Evolutionary conservation across 1,284 basidiomycete species (phyloP).

Genomic region (Neolentinus lepideus): DNA sequence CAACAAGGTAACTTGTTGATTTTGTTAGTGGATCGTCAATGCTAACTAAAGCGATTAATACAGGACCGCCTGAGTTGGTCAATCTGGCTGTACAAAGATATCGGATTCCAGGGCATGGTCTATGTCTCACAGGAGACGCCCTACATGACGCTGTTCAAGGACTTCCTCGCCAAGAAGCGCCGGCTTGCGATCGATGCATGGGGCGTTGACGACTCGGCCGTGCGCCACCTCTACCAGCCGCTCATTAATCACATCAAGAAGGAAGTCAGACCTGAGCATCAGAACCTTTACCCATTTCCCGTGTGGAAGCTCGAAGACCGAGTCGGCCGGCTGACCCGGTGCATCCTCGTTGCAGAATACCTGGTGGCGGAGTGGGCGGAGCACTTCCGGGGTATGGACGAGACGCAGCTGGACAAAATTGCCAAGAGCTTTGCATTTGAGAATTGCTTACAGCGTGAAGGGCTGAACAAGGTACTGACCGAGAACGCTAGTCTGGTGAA

Average conservation of each 20-base stretch:
- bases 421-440: slow-evolving; percentile 51
- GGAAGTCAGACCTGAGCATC: slow-evolving; percentile 31
- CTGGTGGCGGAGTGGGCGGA: slow-evolving; percentile 31
- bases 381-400: slow-evolving; percentile 30
- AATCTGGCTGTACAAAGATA: slow-evolving; percentile 56
- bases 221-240: slow-evolving; percentile 52
- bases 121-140: slow-evolving; percentile 38
- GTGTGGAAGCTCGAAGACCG: slow-evolving; percentile 33
- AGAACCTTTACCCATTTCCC: slow-evolving; percentile 34
- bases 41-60: not conserved
- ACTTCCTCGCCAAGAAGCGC: slow-evolving; percentile 51
- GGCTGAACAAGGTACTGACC: slow-evolving; percentile 31
- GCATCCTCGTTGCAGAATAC: slow-evolving; percentile 32
- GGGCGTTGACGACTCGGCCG: slow-evolving; percentile 51
- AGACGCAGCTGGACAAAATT: slow-evolving; percentile 33
- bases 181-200: slow-evolving; percentile 58
- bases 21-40: slow-evolving; percentile 1
- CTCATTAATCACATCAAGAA: slow-evolving; percentile 44
- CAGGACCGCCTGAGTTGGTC: slow-evolving; percentile 40
- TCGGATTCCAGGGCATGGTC: slow-evolving; percentile 50
- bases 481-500: slow-evolving; percentile 21
- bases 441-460: slow-evolving; percentile 40
- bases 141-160: slow-evolving; percentile 39
- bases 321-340: slow-evolving; percentile 20
- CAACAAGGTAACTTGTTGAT: slow-evolving; percentile 24